Evolutionary conservation across 371 early-diverging fungal genomes (phyloP), one percentile per base, ranked within the genome.

Genomic region (Dichotomocladium elegans): DNA sequence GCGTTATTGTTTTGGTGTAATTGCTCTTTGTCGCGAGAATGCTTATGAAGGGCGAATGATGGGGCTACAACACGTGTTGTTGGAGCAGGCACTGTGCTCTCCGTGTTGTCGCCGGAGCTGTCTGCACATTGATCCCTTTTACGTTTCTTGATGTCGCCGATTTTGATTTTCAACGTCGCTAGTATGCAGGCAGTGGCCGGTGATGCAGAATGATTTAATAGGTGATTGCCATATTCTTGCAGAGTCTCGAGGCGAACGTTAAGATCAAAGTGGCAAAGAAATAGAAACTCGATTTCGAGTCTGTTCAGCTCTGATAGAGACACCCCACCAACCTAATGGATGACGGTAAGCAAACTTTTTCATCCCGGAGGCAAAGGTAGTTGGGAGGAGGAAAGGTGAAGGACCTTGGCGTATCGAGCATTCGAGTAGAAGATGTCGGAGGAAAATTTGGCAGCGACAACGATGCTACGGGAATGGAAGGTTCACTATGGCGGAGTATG

Each of bases 261-360:
- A 19, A 95, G 79, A 51, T 90, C 79, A 77, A 94, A 95, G 47
- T 89, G 77, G 37, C 91, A 85, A 57, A 92, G 70, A 45, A 88
- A 89, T 34, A 93, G 72, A 50, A 95, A 87, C 70, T 95, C 94
- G 28, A 94, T 61, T 58, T 95, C 96, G 28, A 95, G 70, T 52
- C 88, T 74, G 66, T 95, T 95, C 55, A 95, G 70, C 60, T 95
- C 96, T 10, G 69, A 66, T 15, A 90, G 60, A 2, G 90, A 82
- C 5, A 95, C 70, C 0, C 96, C 96, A 21, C 96, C 96, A 14
- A 95, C 93, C 81, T 85, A 44, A 1, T n/a, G n/a, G n/a, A n/a
- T n/a, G n/a, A n/a, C n/a, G n/a, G n/a, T n/a, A n/a, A 3, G 4
- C 12, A 0, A 3, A 31, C 19, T 15, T 21, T n/a, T 33, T 10